A percentile compares a stretch with the other conserved stretches of the same genome.
These are phyloP conservation scores for Turritis glabra DNA, from an alignment of 345 rosid genomes.

Conservation along the genomic window DNA sequence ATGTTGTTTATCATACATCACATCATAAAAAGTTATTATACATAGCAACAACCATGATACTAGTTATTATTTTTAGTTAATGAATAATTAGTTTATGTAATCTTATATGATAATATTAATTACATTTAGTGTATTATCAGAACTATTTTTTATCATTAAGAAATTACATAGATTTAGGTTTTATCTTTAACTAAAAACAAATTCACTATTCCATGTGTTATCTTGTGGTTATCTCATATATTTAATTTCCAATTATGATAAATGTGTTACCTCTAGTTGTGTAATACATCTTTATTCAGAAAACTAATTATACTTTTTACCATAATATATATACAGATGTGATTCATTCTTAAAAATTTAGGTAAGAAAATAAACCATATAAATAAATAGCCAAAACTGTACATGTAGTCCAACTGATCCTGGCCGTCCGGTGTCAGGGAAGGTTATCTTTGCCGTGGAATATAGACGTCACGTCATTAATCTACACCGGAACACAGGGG, in stretches of 20 bases:
- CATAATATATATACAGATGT: not conserved
- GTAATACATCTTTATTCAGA: not conserved
- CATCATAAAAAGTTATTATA: not conserved
- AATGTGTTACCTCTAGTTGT: not conserved
- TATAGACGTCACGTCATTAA: not conserved
- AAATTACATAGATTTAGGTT: not conserved
- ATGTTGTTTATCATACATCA: not conserved
- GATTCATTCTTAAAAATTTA: not conserved
- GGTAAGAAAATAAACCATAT: not conserved
- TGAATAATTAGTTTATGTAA: not conserved
- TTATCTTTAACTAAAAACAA: not conserved
- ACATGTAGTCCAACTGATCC: slow-evolving; percentile 3
- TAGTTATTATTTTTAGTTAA: not conserved
- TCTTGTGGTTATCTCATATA: not conserved
- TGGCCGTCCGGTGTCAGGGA: slow-evolving; percentile 14
- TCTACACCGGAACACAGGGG: slow-evolving; percentile 6
- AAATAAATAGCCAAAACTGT: not conserved
- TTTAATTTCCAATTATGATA: not conserved
- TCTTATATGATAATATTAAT: not conserved
- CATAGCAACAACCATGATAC: not conserved
- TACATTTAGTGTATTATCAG: not conserved
- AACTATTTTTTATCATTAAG: too few relatives aligned
- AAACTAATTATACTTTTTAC: not conserved
- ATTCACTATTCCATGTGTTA: not conserved
- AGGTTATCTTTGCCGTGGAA: not conserved